Conservation (phyloP, 129 eudicot genomes). For the sunflower (Helianthus annuus) region DNA sequence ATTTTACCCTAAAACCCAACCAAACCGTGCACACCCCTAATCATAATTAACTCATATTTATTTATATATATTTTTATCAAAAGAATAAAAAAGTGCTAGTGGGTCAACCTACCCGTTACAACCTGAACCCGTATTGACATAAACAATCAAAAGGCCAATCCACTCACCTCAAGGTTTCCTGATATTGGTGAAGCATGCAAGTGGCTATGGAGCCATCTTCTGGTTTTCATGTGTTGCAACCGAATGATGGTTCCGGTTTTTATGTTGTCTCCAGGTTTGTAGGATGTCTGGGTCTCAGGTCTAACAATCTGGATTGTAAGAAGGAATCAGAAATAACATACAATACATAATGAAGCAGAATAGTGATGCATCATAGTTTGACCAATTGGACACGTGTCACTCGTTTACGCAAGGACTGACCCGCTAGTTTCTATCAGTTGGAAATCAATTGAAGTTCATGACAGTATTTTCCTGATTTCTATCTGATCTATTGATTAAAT, state of each 20-base stretch:
- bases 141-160: conserved; percentile 24
- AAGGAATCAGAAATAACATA: conserved; percentile 9
- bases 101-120: neutral
- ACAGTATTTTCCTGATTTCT: conserved; percentile 3
- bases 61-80: neutral
- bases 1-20: too few relatives aligned
- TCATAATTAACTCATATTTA: neutral
- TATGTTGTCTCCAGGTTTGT: conserved; percentile 73
- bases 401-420: neutral
- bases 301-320: conserved; percentile 59
- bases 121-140: neutral
- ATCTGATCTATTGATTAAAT: neutral
- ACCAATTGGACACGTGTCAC: neutral
- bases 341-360: neutral
- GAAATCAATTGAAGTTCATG: neutral
- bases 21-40: too few relatives aligned
- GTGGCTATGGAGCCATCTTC: conserved; percentile 96
- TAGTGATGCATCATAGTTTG: neutral
- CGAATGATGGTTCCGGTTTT: conserved; percentile 73
- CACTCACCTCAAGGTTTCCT: conserved; percentile 82
- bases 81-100: neutral
- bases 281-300: conserved; percentile 57
- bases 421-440: neutral
- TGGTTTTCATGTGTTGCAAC: conserved; percentile 91
- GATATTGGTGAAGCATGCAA: conserved; percentile 95